A percentile compares a stretch with the other conserved stretches of the same genome.
phyloP scores from a whole-genome alignment of 202 grass and related monocot genomes.

The Brachypodium distachyon region DNA sequence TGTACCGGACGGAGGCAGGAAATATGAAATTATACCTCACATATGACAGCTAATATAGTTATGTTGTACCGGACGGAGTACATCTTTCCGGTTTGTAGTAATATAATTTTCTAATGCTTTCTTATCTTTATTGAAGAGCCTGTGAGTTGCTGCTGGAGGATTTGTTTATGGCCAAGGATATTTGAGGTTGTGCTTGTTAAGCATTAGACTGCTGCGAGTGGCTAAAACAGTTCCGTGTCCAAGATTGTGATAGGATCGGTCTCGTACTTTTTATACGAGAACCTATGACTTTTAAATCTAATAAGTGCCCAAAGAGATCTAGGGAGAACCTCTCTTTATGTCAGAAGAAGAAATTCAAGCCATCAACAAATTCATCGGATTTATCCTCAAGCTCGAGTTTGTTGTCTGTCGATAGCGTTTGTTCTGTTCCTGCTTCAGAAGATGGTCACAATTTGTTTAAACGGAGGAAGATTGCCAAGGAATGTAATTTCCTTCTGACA shows the following conservation, averaged over 20 bases:
- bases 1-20: no score
- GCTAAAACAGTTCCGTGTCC: background rate
- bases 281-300: constrained; percentile 34
- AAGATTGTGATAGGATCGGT: background rate
- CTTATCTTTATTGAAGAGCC: background rate
- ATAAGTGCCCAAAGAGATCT: constrained; percentile 13
- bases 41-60: no score
- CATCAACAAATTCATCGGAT: constrained; percentile 10
- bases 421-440: constrained; percentile 3
- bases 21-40: no score
- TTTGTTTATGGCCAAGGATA: background rate
- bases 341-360: constrained; percentile 31
- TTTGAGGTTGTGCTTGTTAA: constrained; percentile 2
- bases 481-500: constrained; percentile 7
- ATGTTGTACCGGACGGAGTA: no score
- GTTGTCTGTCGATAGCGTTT: background rate
- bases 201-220: background rate
- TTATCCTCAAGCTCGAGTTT: constrained; percentile 13
- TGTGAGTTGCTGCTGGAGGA: background rate
- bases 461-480: constrained; percentile 27
- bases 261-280: background rate
- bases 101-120: background rate
- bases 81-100: background rate
- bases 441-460: constrained; percentile 25
- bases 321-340: constrained; percentile 20